Conservation (phyloP, 345 rosid genomes). For the Aegle marmelos region DNA sequence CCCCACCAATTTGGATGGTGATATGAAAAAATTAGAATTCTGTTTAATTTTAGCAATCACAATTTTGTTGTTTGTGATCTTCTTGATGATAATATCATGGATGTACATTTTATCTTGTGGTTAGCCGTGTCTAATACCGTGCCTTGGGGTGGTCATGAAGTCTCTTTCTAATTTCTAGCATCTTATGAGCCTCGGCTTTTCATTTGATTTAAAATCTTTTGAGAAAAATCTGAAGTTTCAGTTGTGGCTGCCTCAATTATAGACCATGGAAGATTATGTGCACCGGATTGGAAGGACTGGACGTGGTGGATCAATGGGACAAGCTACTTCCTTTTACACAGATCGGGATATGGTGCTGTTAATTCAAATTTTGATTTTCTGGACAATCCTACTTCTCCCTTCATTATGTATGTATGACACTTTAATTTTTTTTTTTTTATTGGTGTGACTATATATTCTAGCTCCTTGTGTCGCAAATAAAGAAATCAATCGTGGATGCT, state of each 20-base stretch:
- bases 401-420: background rate
- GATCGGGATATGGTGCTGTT: constrained; percentile 35
- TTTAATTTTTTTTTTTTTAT: background rate
- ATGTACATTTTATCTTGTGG: background rate
- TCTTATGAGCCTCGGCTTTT: constrained; percentile 13
- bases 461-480: constrained; percentile 37
- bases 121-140: background rate
- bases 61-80: background rate
- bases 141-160: constrained; percentile 4
- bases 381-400: background rate
- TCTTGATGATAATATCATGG: constrained; percentile 7
- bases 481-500: constrained; percentile 33
- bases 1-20: background rate
- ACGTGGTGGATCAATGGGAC: constrained; percentile 41
- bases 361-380: background rate
- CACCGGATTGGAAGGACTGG: constrained; percentile 47
- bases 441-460: constrained; percentile 6
- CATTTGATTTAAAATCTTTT: constrained; percentile 18
- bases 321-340: constrained; percentile 39
- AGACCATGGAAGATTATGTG: constrained; percentile 43
- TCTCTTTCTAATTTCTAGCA: constrained; percentile 7
- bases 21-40: background rate
- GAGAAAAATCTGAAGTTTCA: constrained; percentile 32
- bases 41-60: background rate
- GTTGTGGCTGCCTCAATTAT: constrained; percentile 31